These are phyloP conservation scores for Serendipita sp. DNA, from an alignment of 768 basidiomycete species.

Conservation along the genomic window DNA sequence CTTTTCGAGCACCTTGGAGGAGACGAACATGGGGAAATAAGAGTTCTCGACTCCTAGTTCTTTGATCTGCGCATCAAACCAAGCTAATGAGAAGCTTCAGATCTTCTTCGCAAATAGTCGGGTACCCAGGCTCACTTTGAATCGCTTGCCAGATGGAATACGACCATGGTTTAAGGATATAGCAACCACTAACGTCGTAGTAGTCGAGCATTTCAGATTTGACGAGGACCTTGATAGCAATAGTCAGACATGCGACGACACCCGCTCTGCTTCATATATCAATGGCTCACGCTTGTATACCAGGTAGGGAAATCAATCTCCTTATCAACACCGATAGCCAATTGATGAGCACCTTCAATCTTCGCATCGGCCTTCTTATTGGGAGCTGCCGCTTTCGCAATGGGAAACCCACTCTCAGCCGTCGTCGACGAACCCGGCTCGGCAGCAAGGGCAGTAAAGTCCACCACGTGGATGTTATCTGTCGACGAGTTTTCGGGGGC, in stretches of 20 bases:
- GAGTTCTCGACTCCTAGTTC: conserved; percentile 91
- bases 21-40: conserved; percentile 99
- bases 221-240: conserved; percentile 56
- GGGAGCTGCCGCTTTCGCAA: conserved; percentile 22
- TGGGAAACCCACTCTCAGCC: conserved; percentile 21
- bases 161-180: conserved; percentile 96
- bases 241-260: background rate
- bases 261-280: background rate
- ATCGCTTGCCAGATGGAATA: conserved; percentile 96
- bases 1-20: conserved; percentile 76
- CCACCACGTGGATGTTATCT: conserved; percentile 48
- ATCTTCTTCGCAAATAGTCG: background rate
- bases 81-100: conserved; percentile 34
- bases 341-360: conserved; percentile 78
- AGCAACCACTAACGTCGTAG: conserved; percentile 96
- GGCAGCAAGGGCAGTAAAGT: conserved; percentile 45
- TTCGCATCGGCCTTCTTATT: conserved; percentile 63
- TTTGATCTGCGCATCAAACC: conserved; percentile 89
- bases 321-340: conserved; percentile 90
- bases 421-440: conserved; percentile 18
- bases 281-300: conserved; percentile 65
- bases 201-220: conserved; percentile 99
- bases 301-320: conserved; percentile 88
- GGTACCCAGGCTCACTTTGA: conserved; percentile 42
- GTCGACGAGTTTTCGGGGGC: conserved; percentile 33